Conservation (phyloP, 495 filamentous ascomycete genomes). For the Emericellopsis terricola region DNA sequence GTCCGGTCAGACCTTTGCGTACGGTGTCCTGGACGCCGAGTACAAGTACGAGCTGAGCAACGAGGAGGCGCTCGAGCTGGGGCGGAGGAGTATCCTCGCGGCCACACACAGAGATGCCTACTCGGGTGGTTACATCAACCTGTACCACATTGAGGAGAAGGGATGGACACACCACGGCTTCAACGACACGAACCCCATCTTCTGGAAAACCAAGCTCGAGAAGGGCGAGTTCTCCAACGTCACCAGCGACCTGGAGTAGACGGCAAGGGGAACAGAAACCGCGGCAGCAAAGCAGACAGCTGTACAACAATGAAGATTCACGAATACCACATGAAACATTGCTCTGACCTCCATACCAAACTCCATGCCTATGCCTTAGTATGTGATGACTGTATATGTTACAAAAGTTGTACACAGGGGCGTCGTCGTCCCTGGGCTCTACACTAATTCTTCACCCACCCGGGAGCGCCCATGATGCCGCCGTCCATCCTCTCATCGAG, state of each 20-base stretch:
- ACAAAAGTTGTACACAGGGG: too few species aligned
- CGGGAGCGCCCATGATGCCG: constrained; percentile 25
- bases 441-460: constrained; percentile 23
- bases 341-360: too few species aligned
- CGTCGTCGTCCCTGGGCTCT: too few species aligned
- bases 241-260: constrained; percentile 49
- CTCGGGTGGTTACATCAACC: constrained; percentile 95
- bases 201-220: constrained; percentile 97
- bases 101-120: constrained; percentile 94
- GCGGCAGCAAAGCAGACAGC: constrained; percentile 2
- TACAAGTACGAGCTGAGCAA: constrained; percentile 75
- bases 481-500: constrained; percentile 46
- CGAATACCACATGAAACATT: too few species aligned
- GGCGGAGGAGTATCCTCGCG: constrained; percentile 81
- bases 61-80: constrained; percentile 78
- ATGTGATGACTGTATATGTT: too few species aligned
- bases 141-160: constrained; percentile 96
- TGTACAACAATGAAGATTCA: constrained; percentile 4
- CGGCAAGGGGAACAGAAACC: background rate
- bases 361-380: too few species aligned
- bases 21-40: constrained; percentile 91
- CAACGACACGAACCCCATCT: constrained; percentile 84
- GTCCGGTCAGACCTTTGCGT: constrained; percentile 94
- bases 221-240: constrained; percentile 98
- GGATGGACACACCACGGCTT: constrained; percentile 99